Percentiles rank a stretch among this genome's conserved stretches.
Conservation (phyloP, 768 basidiomycete species). For the Sutorius australiensis region DNA sequence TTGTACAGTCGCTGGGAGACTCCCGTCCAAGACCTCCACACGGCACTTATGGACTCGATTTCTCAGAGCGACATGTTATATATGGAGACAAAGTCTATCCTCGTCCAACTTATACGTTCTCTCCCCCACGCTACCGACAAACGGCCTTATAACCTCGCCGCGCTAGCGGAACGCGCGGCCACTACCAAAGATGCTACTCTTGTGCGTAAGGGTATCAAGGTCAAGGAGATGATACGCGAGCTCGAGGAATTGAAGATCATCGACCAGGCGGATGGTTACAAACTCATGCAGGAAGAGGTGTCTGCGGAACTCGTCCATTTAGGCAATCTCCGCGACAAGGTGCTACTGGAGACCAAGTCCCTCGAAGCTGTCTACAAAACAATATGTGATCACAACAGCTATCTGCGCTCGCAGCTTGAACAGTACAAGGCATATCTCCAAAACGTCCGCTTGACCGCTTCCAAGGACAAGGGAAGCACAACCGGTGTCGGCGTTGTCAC, state of each 20-base stretch:
- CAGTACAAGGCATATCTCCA: constrained; percentile 99
- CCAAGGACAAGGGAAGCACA: constrained; percentile 83
- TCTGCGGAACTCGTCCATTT: constrained; percentile 92
- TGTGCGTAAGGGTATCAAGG: constrained; percentile 97
- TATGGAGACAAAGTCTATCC: constrained; percentile 99
- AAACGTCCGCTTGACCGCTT: constrained; percentile 87
- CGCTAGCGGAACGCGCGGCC: constrained; percentile 90
- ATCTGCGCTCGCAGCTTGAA: constrained; percentile 91
- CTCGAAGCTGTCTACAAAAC: constrained; percentile 99
- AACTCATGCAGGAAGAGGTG: constrained; percentile 97
- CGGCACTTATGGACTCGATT: constrained; percentile 93
- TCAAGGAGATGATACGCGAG: constrained; percentile 98
- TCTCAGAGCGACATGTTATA: constrained; percentile 98
- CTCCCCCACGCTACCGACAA: constrained; percentile 81
- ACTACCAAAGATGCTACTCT: constrained; percentile 96
- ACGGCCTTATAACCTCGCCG: constrained; percentile 83
- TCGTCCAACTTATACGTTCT: constrained; percentile 95
- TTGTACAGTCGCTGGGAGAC: constrained; percentile 99
- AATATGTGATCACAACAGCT: constrained; percentile 98
- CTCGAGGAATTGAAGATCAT: constrained; percentile 88
- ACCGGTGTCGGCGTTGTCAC: constrained; percentile 92
- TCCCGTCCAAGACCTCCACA: constrained; percentile 95
- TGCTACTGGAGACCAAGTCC: constrained; percentile 84
- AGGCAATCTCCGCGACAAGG: constrained; percentile 95
- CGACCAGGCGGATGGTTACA: constrained; percentile 78